Conservation (phyloP, 202 grass and related monocot genomes). For the Dendrocalamus latiflorus region DNA sequence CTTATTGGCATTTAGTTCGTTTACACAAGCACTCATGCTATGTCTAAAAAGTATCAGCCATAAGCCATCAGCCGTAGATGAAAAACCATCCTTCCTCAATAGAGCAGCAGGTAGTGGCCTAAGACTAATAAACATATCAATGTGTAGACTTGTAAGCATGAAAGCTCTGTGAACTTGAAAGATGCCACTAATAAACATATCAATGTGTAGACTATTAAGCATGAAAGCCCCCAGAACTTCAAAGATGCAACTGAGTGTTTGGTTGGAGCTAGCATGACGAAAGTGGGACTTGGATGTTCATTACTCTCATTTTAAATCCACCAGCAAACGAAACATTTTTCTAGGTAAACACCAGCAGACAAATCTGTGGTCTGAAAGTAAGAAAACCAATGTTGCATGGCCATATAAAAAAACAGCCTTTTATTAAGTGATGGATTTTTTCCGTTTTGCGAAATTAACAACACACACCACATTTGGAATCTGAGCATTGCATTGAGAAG, state of each 20-base stretch:
- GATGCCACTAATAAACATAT: conserved; percentile 10
- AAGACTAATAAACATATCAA: neutral
- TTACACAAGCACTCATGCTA: too few relatives aligned
- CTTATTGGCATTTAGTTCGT: too few relatives aligned
- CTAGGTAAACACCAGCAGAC: neutral
- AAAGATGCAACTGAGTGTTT: conserved; percentile 18
- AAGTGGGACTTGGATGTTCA: conserved; percentile 20
- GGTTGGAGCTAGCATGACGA: neutral
- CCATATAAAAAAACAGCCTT: conserved; percentile 2
- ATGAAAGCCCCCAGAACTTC: neutral
- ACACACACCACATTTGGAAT: conserved; percentile 11
- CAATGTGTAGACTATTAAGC: neutral
- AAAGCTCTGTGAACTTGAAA: neutral
- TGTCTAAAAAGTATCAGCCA: too few relatives aligned
- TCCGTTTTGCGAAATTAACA: neutral
- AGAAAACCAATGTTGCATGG: conserved; percentile 9
- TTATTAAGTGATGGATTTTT: neutral
- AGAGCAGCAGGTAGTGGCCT: conserved; percentile 4
- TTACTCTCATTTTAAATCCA: conserved; percentile 2
- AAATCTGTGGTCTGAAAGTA: neutral
- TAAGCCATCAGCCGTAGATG: too few relatives aligned
- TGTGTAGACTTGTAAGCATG: neutral
- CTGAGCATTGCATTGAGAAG: neutral
- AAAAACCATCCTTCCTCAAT: conserved; percentile 1
- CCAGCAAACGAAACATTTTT: conserved; percentile 19